Percentiles rank a stretch among this genome's conserved stretches.
Conservation (phyloP, 2,329 filamentous ascomycete genomes). For the Colletotrichum sp. region DNA sequence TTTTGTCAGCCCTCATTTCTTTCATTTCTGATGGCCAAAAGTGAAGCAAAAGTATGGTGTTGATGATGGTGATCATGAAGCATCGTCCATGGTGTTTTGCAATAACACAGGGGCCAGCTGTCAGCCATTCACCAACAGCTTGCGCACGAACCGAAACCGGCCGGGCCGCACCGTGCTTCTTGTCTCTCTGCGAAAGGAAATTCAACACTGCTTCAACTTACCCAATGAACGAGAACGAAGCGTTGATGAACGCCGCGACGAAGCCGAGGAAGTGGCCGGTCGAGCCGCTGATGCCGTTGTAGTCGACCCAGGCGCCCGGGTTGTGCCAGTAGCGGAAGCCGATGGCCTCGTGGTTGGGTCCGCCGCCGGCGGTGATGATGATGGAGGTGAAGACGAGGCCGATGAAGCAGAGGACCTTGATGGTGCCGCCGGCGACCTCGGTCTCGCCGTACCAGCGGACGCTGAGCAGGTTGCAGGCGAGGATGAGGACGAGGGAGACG, state of each 20-base stretch:
- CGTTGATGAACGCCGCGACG: conserved; percentile 62
- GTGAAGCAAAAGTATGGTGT: not conserved
- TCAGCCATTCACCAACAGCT: not conserved
- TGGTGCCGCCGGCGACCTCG: conserved; percentile 45
- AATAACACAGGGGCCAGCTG: not conserved
- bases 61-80: fast-evolving
- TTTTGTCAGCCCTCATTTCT: not conserved
- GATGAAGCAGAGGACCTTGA: conserved; percentile 54
- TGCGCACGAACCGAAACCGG: not conserved
- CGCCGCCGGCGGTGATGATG: conserved; percentile 51
- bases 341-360: conserved; percentile 46
- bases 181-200: not conserved
- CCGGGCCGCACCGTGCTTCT: too few relatives aligned
- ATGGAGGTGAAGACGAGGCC: conserved; percentile 56
- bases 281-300: conserved; percentile 52
- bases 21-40: not conserved
- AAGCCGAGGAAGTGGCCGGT: conserved; percentile 59
- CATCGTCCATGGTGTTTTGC: not conserved
- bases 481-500: conserved; percentile 45
- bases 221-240: conserved; percentile 25
- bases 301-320: conserved; percentile 51
- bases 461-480: conserved; percentile 43
- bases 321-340: conserved; percentile 51
- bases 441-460: conserved; percentile 50
- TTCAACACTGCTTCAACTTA: not conserved